Evolutionary conservation across 1,284 basidiomycete species (phyloP).

Genomic region (Malassezia nana): DNA sequence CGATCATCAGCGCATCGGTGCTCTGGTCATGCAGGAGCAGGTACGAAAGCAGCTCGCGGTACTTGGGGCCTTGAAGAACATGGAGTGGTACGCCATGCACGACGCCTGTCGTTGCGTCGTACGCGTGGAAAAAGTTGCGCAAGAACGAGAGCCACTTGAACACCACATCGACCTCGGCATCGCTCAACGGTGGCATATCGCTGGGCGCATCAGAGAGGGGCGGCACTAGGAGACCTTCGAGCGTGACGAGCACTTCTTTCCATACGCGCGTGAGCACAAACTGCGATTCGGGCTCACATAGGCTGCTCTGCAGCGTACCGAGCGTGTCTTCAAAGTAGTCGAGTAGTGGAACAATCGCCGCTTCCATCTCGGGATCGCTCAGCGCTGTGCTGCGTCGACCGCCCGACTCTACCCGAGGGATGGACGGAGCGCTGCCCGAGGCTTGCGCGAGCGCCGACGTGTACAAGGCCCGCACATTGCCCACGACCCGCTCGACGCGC

Average conservation of each 20-base stretch:
- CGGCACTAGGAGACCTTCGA: constrained; percentile 83
- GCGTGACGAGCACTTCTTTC: constrained; percentile 84
- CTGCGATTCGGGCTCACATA: constrained; percentile 62
- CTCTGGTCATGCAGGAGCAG: constrained; percentile 39
- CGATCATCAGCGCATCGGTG: constrained; percentile 54
- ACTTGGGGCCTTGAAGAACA: constrained; percentile 87
- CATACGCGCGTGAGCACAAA: constrained; percentile 87
- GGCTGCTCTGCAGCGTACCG: constrained; percentile 76
- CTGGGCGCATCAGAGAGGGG: constrained; percentile 79
- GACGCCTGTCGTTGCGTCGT: constrained; percentile 68
- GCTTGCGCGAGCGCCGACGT: constrained; percentile 40
- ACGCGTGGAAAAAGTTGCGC: constrained; percentile 87
- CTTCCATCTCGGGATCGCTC: constrained; percentile 87
- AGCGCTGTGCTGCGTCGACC: constrained; percentile 53
- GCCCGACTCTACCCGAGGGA: constrained; percentile 34
- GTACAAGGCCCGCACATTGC: constrained; percentile 44
- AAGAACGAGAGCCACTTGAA: constrained; percentile 86
- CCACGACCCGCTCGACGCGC: constrained; percentile 44
- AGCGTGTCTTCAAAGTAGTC: constrained; percentile 95
- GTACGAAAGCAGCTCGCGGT: constrained; percentile 56
- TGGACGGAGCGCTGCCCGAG: constrained; percentile 28
- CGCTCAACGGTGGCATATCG: constrained; percentile 77
- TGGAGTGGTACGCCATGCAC: constrained; percentile 60
- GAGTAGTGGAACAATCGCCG: constrained; percentile 80
- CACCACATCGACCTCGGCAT: constrained; percentile 93